Evolutionary conservation across 495 filamentous ascomycete species (phyloP).

Genomic region (Tuber indicum): DNA sequence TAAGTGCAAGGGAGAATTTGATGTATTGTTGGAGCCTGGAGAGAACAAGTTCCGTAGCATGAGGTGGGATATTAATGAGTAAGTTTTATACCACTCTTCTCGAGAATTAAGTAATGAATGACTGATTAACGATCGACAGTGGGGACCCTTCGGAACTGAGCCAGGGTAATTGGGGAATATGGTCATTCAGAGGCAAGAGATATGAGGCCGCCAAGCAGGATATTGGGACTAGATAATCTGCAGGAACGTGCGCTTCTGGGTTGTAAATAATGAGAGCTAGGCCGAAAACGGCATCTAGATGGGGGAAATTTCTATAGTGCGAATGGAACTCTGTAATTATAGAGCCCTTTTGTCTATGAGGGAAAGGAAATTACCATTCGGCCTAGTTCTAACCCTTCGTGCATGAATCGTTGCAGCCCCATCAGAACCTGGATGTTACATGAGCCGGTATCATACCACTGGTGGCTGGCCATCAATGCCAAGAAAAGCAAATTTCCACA

Average conservation of each 20-base stretch:
- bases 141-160: slow-evolving; percentile 89
- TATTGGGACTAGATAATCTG: background rate
- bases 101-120: background rate
- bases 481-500: no score
- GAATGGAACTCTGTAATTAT: background rate
- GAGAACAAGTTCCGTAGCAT: slow-evolving; percentile 93
- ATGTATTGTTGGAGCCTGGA: slow-evolving; percentile 82
- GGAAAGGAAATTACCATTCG: no score
- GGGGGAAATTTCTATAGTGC: background rate
- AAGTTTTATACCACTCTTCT: slow-evolving; percentile 11
- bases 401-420: no score
- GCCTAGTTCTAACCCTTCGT: no score
- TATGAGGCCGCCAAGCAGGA: slow-evolving; percentile 46
- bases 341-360: background rate
- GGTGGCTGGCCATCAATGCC: no score
- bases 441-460: no score
- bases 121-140: slow-evolving; percentile 9
- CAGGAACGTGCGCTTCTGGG: background rate
- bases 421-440: no score
- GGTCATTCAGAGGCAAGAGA: slow-evolving; percentile 96
- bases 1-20: slow-evolving; percentile 78
- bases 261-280: background rate
- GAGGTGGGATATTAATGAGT: slow-evolving; percentile 93
- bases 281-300: background rate
- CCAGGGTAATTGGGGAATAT: slow-evolving; percentile 92